phyloP scores from a whole-genome alignment of 129 eudicot genomes.

The Rutidosis leptorrhynchoides region DNA sequence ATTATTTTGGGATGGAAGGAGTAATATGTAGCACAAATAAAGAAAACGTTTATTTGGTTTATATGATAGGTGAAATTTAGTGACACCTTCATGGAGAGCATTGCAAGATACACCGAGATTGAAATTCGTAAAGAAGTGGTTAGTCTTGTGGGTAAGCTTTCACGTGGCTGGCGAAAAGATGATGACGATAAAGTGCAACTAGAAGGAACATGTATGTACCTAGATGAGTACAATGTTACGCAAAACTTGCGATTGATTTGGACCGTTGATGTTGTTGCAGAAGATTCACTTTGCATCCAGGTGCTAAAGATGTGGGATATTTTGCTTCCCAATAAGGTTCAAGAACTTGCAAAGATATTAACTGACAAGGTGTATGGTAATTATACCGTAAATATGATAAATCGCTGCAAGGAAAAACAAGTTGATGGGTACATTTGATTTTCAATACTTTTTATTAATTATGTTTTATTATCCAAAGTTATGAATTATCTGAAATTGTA shows the following conservation, averaged over 20 bases:
- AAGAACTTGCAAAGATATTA: constrained; percentile 32
- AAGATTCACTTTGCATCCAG: constrained; percentile 42
- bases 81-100: constrained; percentile 37
- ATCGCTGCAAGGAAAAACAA: constrained; percentile 38
- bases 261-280: constrained; percentile 43
- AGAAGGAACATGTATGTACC: not conserved
- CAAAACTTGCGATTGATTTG: constrained; percentile 35
- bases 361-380: constrained; percentile 31
- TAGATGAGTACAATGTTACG: constrained; percentile 38
- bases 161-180: constrained; percentile 20
- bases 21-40: no score
- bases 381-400: constrained; percentile 33
- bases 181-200: not conserved
- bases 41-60: no score
- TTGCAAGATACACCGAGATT: constrained; percentile 17
- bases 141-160: constrained; percentile 22
- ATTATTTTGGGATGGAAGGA: no score
- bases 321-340: constrained; percentile 34
- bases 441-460: not conserved
- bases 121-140: constrained; percentile 17
- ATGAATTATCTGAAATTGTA: not conserved
- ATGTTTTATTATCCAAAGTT: not conserved
- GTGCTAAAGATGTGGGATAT: constrained; percentile 55
- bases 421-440: constrained; percentile 45
- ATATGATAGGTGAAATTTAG: constrained; percentile 51